Evolutionary conservation across 306 rosid species (phyloP).

Genomic region (Inga oerstediana): DNA sequence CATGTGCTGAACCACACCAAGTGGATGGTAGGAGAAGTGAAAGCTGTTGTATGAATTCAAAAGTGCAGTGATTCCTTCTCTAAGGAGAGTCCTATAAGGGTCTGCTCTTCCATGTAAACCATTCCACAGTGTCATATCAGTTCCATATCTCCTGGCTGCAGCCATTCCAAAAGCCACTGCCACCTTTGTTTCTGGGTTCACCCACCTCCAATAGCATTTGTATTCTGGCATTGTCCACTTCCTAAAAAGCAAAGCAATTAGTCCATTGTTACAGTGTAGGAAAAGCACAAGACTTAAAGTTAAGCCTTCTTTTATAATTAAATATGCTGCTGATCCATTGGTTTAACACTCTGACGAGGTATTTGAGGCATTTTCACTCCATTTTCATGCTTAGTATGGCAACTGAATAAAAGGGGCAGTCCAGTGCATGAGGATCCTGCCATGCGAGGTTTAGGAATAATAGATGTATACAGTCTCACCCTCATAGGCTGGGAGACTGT

Average conservation of each 20-base stretch:
- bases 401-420: no score
- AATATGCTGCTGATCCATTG: not conserved
- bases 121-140: slow-evolving; percentile 72
- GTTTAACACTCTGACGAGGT: not conserved
- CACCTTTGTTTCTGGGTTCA: slow-evolving; percentile 74
- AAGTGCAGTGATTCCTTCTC: slow-evolving; percentile 78
- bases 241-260: not conserved
- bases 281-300: not conserved
- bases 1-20: slow-evolving; percentile 54
- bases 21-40: slow-evolving; percentile 61
- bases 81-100: slow-evolving; percentile 71
- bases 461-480: no score
- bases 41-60: slow-evolving; percentile 76
- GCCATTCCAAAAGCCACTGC: slow-evolving; percentile 63
- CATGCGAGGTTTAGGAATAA: no score
- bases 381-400: not conserved
- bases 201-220: slow-evolving; percentile 81
- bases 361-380: not conserved
- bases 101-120: slow-evolving; percentile 86
- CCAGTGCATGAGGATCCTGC: no score
- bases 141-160: slow-evolving; percentile 71
- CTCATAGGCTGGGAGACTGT: no score
- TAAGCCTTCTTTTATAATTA: not conserved
- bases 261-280: not conserved
- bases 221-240: slow-evolving; percentile 69